Percentiles rank a stretch among this genome's conserved stretches.
phyloP scores from a whole-genome alignment of 441 rosid genomes.

The Daphne laureola region DNA sequence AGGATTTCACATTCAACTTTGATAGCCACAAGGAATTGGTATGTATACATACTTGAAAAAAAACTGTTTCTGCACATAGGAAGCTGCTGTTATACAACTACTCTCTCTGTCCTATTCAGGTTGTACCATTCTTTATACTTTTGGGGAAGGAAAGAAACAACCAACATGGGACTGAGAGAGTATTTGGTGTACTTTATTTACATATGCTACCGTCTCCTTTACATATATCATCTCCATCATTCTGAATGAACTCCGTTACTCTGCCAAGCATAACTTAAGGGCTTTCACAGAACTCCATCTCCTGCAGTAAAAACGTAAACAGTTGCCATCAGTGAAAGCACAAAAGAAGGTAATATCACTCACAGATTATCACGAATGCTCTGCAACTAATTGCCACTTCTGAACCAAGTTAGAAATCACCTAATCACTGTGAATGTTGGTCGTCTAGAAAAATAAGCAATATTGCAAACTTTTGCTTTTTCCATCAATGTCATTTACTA shows the following conservation, averaged over 20 bases:
- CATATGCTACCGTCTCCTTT: constrained; percentile 15
- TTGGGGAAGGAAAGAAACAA: too few species aligned
- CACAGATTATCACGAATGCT: too few species aligned
- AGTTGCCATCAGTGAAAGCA: background rate
- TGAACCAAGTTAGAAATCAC: too few species aligned
- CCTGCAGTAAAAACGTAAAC: constrained; percentile 29
- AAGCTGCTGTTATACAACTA: constrained; percentile 11
- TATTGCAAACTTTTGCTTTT: too few species aligned
- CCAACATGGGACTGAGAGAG: too few species aligned
- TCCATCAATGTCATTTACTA: too few species aligned
- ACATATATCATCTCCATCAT: constrained; percentile 16
- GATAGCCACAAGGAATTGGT: constrained; percentile 5
- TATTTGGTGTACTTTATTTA: constrained; percentile 21
- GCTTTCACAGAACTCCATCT: constrained; percentile 67
- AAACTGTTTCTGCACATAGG: constrained; percentile 5
- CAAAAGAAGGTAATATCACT: background rate
- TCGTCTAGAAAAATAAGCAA: too few species aligned
- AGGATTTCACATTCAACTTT: background rate
- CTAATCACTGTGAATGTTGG: too few species aligned
- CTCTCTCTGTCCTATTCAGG: too few species aligned
- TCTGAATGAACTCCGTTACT: background rate
- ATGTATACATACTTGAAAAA: constrained; percentile 8
- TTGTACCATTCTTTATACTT: too few species aligned
- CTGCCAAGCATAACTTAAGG: constrained; percentile 22
- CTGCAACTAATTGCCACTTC: too few species aligned